Evolutionary conservation across 768 basidiomycete genomes (phyloP), one percentile per base, ranked within the genome.

Genomic region (Fistulinella prunicolor): DNA sequence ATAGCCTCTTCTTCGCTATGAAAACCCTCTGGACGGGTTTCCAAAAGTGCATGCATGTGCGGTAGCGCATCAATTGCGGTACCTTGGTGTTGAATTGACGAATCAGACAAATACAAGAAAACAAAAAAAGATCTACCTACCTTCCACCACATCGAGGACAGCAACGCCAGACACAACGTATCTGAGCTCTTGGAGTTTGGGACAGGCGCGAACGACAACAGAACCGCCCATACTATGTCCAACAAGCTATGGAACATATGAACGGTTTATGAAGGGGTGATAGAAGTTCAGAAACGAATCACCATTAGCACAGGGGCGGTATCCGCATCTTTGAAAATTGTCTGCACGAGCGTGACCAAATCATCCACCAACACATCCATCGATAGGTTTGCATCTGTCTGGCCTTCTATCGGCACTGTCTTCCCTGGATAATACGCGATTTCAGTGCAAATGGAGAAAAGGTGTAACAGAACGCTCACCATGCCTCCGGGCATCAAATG

Each of bases 171-270:
- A 76, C 3, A 97, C 73, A 13, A 75, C 76, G 56, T 90, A 95
- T 40, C 82, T 80, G 20, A 70, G 71, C 37, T 81, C 76, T 45
- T 88, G 78, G 2, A 99, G 72, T 16, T 68, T 62, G 2, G 89
- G 81, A 51, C 82, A 83, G 2, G 84, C 77, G 5, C 83, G 80
- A 8, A 87, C 81, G 19, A 90, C 79, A 4, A 96, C 94, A 0
- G 94, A 85, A 21, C 94, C 95, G 13, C 96, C 96, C 87, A 99
- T 95, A 49, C 91, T 94, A 63, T 99, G 96, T 0, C 96, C 96
- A 9, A 96, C 77, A 7, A 96, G 78, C 87, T 91, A 43, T 46
- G 8, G 29, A n/a, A 13, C 23, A 24, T 22, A 34, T 30, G 30
- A 35, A 23, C 7, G 29, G 36, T 26, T 17, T 42, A 21, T 23